Evolutionary conservation across 768 basidiomycete species (phyloP).

Genomic region (Collybia nuda): DNA sequence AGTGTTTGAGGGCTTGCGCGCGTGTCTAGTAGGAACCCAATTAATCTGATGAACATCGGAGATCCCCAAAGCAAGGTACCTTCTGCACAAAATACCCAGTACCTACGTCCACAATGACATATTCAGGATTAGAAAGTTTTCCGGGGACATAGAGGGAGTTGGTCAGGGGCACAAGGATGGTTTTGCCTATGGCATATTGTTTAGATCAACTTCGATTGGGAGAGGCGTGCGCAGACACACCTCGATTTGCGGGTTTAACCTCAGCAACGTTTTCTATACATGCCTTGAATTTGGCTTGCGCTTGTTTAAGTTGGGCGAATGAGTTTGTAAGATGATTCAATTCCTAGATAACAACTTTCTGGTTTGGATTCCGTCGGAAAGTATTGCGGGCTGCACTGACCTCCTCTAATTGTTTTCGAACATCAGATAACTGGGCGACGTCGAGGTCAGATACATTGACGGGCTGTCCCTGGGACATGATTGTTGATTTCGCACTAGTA

Average conservation of each 20-base stretch:
- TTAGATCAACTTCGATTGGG: neutral
- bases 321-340: slow-evolving; percentile 88
- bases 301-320: slow-evolving; percentile 89
- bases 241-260: slow-evolving; percentile 68
- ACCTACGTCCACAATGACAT: slow-evolving; percentile 93
- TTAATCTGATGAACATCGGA: too few species aligned
- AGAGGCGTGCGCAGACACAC: slow-evolving; percentile 27
- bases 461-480: slow-evolving; percentile 56
- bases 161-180: slow-evolving; percentile 88
- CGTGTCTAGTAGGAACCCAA: slow-evolving; percentile 56
- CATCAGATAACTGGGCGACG: slow-evolving; percentile 82
- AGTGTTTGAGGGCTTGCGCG: slow-evolving; percentile 77
- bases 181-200: slow-evolving; percentile 58
- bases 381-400: slow-evolving; percentile 35
- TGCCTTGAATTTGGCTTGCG: slow-evolving; percentile 87
- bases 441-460: slow-evolving; percentile 84
- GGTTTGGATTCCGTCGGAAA: slow-evolving; percentile 4
- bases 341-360: slow-evolving; percentile 61
- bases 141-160: slow-evolving; percentile 96
- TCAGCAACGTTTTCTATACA: slow-evolving; percentile 82
- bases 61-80: slow-evolving; percentile 38
- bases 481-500: too few species aligned
- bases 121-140: slow-evolving; percentile 75
- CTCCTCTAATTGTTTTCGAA: slow-evolving; percentile 90
- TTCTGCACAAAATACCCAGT: slow-evolving; percentile 98